A percentile compares a stretch with the other conserved stretches of the same genome.
Conservation (phyloP, 2,329 filamentous ascomycete species). For the Venturia pyrina region DNA sequence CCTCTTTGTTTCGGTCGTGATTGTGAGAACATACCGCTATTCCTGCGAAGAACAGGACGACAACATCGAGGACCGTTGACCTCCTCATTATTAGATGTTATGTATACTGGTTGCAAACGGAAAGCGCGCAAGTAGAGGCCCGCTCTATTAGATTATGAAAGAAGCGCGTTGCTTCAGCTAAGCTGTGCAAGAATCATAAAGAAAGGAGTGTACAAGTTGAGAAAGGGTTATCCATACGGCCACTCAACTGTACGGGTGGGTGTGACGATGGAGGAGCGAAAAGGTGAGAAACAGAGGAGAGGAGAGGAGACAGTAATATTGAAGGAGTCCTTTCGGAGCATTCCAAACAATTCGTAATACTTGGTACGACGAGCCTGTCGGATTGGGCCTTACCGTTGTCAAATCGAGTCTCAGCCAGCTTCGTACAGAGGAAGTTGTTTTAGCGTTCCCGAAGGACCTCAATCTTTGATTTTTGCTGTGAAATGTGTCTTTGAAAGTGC, state of each 20-base stretch:
- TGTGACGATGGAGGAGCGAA: neutral
- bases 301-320: neutral
- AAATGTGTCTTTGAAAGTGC: neutral
- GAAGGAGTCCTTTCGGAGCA: neutral
- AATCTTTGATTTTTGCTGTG: neutral
- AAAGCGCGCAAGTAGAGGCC: slow-evolving; percentile 8
- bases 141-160: slow-evolving; percentile 3
- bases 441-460: neutral
- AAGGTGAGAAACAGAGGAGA: neutral
- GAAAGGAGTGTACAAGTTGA: neutral
- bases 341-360: neutral
- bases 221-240: neutral
- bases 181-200: slow-evolving; percentile 5
- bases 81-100: slow-evolving; percentile 4
- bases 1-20: no score
- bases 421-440: neutral
- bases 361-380: slow-evolving; percentile 3
- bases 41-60: neutral
- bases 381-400: neutral
- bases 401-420: slow-evolving; percentile 1
- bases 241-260: neutral
- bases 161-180: slow-evolving; percentile 2
- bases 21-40: neutral
- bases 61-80: neutral
- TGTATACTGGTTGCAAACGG: neutral